phyloP scores from a whole-genome alignment of 129 eudicot genomes.

The Cynara cardunculus region DNA sequence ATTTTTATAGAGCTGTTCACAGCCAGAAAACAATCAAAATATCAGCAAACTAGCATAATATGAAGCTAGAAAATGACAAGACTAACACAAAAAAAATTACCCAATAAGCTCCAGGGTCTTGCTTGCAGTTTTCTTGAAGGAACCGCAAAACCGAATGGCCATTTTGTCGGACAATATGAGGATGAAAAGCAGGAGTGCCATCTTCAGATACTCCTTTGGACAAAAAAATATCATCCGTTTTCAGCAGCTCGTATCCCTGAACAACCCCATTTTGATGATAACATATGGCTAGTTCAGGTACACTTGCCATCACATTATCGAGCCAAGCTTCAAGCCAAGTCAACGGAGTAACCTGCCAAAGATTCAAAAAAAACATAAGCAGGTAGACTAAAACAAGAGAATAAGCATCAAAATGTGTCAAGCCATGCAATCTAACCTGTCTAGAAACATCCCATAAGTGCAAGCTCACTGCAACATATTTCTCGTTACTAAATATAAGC shows the following conservation, averaged over 20 bases:
- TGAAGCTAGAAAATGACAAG: not conserved
- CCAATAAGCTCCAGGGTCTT: constrained; percentile 99
- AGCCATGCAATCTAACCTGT: constrained; percentile 43
- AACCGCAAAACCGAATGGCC: constrained; percentile 91
- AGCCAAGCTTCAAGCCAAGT: constrained; percentile 99
- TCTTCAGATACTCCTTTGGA: constrained; percentile 92
- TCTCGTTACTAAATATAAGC: constrained; percentile 92
- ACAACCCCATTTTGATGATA: constrained; percentile 95
- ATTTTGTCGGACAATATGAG: constrained; percentile 87
- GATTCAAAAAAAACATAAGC: not conserved
- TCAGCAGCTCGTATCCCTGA: constrained; percentile 95
- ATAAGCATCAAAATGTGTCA: not conserved
- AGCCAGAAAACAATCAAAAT: constrained; percentile 11
- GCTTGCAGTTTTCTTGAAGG: constrained; percentile 95
- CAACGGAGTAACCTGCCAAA: constrained; percentile 78
- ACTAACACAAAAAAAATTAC: constrained; percentile 27
- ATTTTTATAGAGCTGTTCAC: constrained; percentile 75
- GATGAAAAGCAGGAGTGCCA: constrained; percentile 95
- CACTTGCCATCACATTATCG: constrained; percentile 98
- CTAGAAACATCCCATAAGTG: constrained; percentile 97
- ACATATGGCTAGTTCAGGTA: constrained; percentile 97
- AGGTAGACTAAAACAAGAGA: not conserved
- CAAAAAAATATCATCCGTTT: constrained; percentile 87
- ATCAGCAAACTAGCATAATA: constrained; percentile 9
- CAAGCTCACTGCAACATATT: constrained; percentile 92